Percentiles rank a stretch among this genome's conserved stretches.
phyloP scores from a whole-genome alignment of 2,329 filamentous ascomycete species.

The Dactylellina cionopaga region DNA sequence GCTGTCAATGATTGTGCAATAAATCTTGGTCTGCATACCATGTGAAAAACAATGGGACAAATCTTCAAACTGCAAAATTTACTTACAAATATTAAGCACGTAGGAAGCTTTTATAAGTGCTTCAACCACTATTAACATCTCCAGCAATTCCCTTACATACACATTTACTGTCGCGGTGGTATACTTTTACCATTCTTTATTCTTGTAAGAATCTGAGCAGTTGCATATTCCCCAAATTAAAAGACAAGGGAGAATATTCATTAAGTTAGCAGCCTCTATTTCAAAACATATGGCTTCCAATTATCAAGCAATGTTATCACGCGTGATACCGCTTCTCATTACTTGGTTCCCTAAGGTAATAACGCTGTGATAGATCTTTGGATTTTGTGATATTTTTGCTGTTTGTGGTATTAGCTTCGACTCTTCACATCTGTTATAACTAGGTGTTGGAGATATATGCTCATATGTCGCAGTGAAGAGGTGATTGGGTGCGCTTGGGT shows the following conservation, averaged over 20 bases:
- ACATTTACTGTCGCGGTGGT: slow-evolving; percentile 24
- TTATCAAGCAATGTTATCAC: slow-evolving; percentile 29
- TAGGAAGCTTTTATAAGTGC: not conserved
- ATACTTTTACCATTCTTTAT: slow-evolving; percentile 42
- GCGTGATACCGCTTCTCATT: slow-evolving; percentile 23
- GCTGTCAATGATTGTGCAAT: not conserved
- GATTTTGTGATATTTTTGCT: not conserved
- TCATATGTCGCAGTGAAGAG: slow-evolving; percentile 26
- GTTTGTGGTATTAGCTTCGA: slow-evolving; percentile 14
- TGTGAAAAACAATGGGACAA: slow-evolving; percentile 3
- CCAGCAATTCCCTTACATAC: slow-evolving; percentile 38
- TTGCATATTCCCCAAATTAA: slow-evolving; percentile 38
- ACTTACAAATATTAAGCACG: not conserved
- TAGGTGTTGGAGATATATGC: not conserved
- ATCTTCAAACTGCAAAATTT: not conserved
- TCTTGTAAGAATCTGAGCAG: slow-evolving; percentile 49
- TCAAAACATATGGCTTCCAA: slow-evolving; percentile 43
- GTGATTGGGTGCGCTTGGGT: slow-evolving; percentile 1
- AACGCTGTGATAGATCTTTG: slow-evolving; percentile 31
- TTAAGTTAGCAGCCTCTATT: slow-evolving; percentile 43
- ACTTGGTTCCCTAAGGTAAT: slow-evolving; percentile 41
- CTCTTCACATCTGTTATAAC: slow-evolving; percentile 18
- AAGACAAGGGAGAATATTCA: slow-evolving; percentile 45
- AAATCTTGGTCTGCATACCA: not conserved
- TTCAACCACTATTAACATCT: slow-evolving; percentile 1